Evolutionary conservation across 192 early-diverging fungal species (phyloP), one percentile per base, ranked within the genome.

Genomic region (Coemansia sp.): DNA sequence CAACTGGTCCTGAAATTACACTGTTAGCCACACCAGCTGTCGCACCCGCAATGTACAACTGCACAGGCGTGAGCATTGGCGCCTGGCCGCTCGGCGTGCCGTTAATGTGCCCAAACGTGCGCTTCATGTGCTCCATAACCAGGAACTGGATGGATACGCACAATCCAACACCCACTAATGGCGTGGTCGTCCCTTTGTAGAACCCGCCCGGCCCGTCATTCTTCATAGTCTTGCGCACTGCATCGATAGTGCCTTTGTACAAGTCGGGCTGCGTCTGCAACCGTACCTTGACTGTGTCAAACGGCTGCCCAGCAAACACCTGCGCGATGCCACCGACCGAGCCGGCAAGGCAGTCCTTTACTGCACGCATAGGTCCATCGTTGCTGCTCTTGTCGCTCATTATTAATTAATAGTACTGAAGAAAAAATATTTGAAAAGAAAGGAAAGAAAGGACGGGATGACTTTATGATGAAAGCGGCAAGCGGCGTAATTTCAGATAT

Each of bases 61-160:
- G 94, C 11, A 83, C 60, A 38, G 87, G 85, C 27, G 89, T 85
- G 5, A 98, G 83, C 21, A 71, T 63, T 6, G 69, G 67, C 11
- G 76, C 29, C 53, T 73, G 69, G 12, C 79, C 77, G 19, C 56
- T 68, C 23, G 79, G 63, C 8, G 83, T 73, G 10, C 73, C 76
- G 67, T 93, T 94, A 24, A 82, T 63, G 15, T 69, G 60, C 19
- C 78, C 78, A 67, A 93, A 92, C 27, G 81, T 73, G 38, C 96
- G 88, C 84, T 98, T 97, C 79, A 90, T 89, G 53, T 87, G 84
- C 82, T 96, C 91, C 38, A 97, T 79, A 43, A 89, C 92, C 32
- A 89, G 82, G 70, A 98, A 98, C 83, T 98, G 96, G 72, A 98
- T 92, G n/a, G 94, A 94, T 5, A 98, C 96, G 72, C 94, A 96